phyloP scores from a whole-genome alignment of 1,284 basidiomycete species.

The Ceratobasidium sp. region DNA sequence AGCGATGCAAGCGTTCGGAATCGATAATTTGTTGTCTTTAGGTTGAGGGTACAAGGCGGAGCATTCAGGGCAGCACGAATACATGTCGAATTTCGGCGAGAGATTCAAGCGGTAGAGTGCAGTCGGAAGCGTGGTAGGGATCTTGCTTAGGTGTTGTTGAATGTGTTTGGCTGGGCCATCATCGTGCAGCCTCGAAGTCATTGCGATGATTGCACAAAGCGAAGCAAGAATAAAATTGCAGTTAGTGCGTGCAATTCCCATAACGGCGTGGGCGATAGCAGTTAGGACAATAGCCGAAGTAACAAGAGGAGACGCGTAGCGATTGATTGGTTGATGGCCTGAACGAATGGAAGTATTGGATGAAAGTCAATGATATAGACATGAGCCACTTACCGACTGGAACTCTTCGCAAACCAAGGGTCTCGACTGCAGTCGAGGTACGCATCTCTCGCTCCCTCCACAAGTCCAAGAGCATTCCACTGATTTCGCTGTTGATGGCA shows the following conservation, averaged over 20 bases:
- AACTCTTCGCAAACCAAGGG: neutral
- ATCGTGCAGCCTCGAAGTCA: neutral
- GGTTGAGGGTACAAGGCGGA: neutral
- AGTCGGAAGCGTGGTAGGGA: neutral
- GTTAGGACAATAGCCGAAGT: neutral
- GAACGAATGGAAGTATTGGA: neutral
- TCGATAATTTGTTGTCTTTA: neutral
- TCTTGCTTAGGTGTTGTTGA: neutral
- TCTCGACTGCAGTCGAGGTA: neutral
- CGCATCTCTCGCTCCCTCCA: neutral
- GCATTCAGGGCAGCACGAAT: constrained; percentile 8
- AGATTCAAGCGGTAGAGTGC: constrained; percentile 11
- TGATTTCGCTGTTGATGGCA: neutral
- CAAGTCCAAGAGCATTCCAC: neutral
- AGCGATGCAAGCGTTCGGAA: neutral
- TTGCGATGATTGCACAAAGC: neutral
- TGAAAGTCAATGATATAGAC: neutral
- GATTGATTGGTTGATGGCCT: neutral
- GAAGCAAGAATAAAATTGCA: constrained; percentile 1
- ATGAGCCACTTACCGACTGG: neutral
- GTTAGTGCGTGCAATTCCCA: neutral
- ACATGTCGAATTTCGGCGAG: neutral
- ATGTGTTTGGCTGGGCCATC: neutral
- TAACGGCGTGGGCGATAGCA: neutral
- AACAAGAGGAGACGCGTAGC: neutral